Conservation (phyloP, 2,329 filamentous ascomycete genomes). For the Penicillium sp. region DNA sequence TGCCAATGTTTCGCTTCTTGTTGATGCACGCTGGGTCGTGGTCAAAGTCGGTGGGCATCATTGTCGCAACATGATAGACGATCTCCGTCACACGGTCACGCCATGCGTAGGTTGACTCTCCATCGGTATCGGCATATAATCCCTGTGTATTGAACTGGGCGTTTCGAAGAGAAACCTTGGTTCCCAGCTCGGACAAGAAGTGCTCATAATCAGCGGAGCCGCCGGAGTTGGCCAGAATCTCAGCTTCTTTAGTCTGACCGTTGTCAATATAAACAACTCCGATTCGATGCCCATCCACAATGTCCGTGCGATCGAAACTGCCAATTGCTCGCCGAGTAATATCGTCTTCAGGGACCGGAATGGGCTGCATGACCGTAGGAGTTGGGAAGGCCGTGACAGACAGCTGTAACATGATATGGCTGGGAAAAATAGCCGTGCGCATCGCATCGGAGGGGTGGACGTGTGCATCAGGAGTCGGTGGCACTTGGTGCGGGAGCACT, state of each 20-base stretch:
- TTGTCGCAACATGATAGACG: constrained; percentile 92
- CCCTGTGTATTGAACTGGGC: constrained; percentile 93
- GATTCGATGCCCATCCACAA: constrained; percentile 93
- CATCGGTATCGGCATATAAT: constrained; percentile 81
- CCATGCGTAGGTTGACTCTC: constrained; percentile 90
- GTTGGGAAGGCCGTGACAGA: constrained; percentile 49
- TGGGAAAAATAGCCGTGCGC: constrained; percentile 49
- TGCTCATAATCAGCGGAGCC: constrained; percentile 87
- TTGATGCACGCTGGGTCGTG: constrained; percentile 74
- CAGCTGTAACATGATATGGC: constrained; percentile 52
- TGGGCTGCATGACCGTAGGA: constrained; percentile 64
- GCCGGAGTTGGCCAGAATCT: constrained; percentile 83
- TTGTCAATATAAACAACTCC: constrained; percentile 93
- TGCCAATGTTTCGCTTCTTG: constrained; percentile 96
- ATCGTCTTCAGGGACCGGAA: constrained; percentile 76
- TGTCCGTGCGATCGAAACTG: constrained; percentile 83
- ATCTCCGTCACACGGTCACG: constrained; percentile 93
- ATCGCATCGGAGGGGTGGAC: constrained; percentile 40
- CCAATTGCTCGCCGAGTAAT: constrained; percentile 74
- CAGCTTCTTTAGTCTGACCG: constrained; percentile 77
- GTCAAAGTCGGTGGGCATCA: constrained; percentile 90
- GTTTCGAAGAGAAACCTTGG: constrained; percentile 76
- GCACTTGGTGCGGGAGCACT: constrained; percentile 51
- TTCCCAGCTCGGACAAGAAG: constrained; percentile 82
- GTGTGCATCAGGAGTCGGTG: constrained; percentile 44